Evolutionary conservation across 495 filamentous ascomycete species (phyloP).

Genomic region (Aspergillus sclerotioniger): DNA sequence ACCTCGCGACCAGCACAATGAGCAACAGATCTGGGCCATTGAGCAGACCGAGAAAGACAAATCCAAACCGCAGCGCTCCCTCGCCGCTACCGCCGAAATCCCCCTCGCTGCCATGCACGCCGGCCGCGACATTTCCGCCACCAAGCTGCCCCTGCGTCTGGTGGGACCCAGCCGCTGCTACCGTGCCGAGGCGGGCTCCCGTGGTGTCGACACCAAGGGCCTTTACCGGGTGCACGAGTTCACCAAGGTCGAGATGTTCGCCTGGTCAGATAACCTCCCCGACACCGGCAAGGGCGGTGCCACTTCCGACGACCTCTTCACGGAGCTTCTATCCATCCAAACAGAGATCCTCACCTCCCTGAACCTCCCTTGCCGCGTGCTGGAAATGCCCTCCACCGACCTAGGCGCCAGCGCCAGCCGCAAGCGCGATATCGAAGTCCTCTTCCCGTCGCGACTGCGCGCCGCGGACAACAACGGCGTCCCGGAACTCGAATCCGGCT

Average conservation of each 20-base stretch:
- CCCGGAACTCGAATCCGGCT: conserved; percentile 64
- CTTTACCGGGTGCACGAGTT: conserved; percentile 99
- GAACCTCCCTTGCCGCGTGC: conserved; percentile 78
- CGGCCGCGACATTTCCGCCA: conserved; percentile 59
- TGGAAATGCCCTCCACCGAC: conserved; percentile 89
- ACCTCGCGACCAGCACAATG: conserved; percentile 83
- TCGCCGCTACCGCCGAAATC: conserved; percentile 91
- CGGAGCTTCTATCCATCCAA: conserved; percentile 82
- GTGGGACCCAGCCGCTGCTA: conserved; percentile 87
- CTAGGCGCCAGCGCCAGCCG: conserved; percentile 82
- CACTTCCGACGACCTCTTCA: conserved; percentile 59
- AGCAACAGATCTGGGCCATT: conserved; percentile 85
- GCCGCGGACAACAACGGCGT: conserved; percentile 11
- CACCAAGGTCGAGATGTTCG: conserved; percentile 97
- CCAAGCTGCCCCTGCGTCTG: conserved; percentile 68
- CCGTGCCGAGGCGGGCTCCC: conserved; percentile 86
- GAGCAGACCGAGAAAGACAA: conserved; percentile 61
- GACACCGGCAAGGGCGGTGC: conserved; percentile 12
- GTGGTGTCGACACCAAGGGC: conserved; percentile 88
- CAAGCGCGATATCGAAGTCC: conserved; percentile 91
- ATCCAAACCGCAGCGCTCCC: conserved; percentile 63
- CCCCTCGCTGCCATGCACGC: conserved; percentile 90
- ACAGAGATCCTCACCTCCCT: conserved; percentile 74
- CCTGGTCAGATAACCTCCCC: conserved; percentile 60
- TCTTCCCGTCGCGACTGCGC: conserved; percentile 76